Conservation (phyloP, 345 rosid species). For the Jatropha curcas region DNA sequence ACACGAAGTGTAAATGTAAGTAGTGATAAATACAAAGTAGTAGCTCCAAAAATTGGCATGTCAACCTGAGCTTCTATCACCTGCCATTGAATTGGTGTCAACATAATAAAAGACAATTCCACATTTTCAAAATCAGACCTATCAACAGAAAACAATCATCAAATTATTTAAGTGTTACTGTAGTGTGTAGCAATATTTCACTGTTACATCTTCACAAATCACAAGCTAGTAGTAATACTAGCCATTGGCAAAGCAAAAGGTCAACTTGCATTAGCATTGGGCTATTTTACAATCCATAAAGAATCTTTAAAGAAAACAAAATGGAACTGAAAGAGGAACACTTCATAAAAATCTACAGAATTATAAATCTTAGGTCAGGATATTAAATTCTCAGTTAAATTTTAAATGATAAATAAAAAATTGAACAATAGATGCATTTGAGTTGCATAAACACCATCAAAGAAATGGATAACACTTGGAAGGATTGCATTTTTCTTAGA, state of each 20-base stretch:
- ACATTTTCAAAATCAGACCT: background rate
- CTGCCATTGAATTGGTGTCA: slow-evolving; percentile 35
- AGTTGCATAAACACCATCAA: background rate
- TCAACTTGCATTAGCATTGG: background rate
- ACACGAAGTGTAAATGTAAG: slow-evolving; percentile 94
- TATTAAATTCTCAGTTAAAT: background rate
- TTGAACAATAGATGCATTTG: background rate
- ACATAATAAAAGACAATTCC: slow-evolving; percentile 13
- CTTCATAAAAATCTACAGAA: background rate
- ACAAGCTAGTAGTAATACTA: too few species aligned
- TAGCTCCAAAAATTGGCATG: slow-evolving; percentile 89
- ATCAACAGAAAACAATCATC: background rate
- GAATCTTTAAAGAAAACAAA: background rate
- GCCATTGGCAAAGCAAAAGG: background rate
- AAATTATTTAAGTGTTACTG: background rate
- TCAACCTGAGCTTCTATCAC: slow-evolving; percentile 91
- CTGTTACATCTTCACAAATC: background rate
- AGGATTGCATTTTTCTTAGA: background rate
- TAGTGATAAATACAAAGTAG: slow-evolving; percentile 88
- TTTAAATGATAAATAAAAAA: background rate
- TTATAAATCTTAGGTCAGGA: background rate
- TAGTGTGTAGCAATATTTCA: background rate
- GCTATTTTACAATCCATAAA: background rate
- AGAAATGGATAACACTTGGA: background rate
- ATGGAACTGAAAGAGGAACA: background rate